phyloP scores from a whole-genome alignment of 352 stramenopile genomes.

The Phytophthora podocarpi region DNA sequence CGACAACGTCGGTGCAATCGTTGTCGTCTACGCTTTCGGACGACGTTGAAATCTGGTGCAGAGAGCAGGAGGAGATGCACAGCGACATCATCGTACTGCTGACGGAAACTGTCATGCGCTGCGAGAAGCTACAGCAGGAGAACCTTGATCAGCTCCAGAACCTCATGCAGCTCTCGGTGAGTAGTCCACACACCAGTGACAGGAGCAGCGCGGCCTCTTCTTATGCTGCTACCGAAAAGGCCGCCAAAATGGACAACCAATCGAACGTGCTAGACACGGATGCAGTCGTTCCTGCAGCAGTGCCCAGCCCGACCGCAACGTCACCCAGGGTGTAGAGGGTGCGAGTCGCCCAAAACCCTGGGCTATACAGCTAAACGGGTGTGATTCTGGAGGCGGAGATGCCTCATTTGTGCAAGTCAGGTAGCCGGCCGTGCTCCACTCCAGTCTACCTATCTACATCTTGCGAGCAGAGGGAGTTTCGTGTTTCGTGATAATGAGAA shows the following conservation, averaged over 20 bases:
- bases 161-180: conserved; percentile 73
- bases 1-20: conserved; percentile 53
- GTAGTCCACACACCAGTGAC: conserved; percentile 24
- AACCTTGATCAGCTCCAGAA: conserved; percentile 86
- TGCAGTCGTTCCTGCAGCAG: conserved; percentile 1
- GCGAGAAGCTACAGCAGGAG: conserved; percentile 82
- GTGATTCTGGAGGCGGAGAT: conserved; percentile 17
- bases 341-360: conserved; percentile 6
- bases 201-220: conserved; percentile 30
- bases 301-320: conserved; percentile 2
- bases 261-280: conserved; percentile 18
- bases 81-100: conserved; percentile 80
- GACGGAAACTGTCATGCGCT: conserved; percentile 83
- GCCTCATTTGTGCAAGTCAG: not conserved
- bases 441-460: conserved; percentile 27
- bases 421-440: not conserved
- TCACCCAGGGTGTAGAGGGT: conserved; percentile 13
- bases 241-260: conserved; percentile 15
- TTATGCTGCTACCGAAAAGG: conserved; percentile 19
- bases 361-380: conserved; percentile 10
- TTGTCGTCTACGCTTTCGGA: conserved; percentile 72
- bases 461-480: not conserved
- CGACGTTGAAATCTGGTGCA: conserved; percentile 78
- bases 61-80: conserved; percentile 88
- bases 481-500: conserved; percentile 1